Evolutionary conservation across 2,329 filamentous ascomycete genomes (phyloP), one percentile per base, ranked within the genome.

Genomic region (Fusarium stilboides): DNA sequence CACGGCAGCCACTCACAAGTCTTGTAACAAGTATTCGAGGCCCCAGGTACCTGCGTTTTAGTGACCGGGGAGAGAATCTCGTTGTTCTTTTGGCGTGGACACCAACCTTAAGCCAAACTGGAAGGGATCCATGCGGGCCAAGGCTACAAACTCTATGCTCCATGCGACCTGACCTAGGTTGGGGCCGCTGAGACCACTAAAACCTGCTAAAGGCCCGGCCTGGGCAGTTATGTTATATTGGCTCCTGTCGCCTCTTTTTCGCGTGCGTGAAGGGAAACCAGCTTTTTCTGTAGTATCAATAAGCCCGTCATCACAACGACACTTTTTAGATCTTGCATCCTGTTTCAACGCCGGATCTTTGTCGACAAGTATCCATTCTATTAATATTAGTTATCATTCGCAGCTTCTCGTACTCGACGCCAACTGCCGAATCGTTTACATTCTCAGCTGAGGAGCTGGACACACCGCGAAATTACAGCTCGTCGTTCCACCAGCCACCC

Each of bases 381-480:
- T 22, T 33, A 28, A 45, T 34, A 33, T 50, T 31, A 31, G 28
- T 31, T 34, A 7, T 39, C 40, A 22, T 14, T 28, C 17, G 22
- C 17, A 52, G 12, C 44, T 37, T 50, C 20, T 19, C 34, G n/a
- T n/a, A 26, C 40, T 20, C 39, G 20, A 15, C n/a, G 26, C 24
- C 36, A 17, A 13, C 22, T 55, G 20, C 28, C 40, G 33, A 47
- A 43, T 33, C 20, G 20, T 31, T 22, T 44, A 9, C 58, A 45
- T 56, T 64, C 51, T 63, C 37, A 22, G 19, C 28, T 45, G 34
- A 51, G 49, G 51, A 59, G 44, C 55, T 62, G 43, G 52, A 58
- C 60, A 68, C 60, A 54, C 68, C 46, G 68, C 60, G 68, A 70
- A 71, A 70, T 70, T 70, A 57, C 55, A 64, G 34, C 64, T 69